These are phyloP conservation scores for Tetrapisispora phaffii DNA, from an alignment of 805 yeast species.

Conservation along the genomic window DNA sequence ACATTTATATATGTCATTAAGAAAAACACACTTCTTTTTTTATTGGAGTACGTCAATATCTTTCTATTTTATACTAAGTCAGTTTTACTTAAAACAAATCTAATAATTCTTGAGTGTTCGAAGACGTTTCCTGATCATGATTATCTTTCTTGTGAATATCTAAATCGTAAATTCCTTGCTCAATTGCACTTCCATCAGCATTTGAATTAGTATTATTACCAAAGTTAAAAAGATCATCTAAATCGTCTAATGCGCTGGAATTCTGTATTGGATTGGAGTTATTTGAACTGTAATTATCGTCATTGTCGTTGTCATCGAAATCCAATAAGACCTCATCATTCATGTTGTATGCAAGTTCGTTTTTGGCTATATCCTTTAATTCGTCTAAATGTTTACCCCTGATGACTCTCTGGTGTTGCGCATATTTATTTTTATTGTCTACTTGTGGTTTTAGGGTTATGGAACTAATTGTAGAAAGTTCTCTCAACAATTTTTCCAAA, in stretches of 20 bases:
- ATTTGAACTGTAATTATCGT: constrained; percentile 13
- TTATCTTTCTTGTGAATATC: not conserved
- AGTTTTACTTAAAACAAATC: constrained; percentile 17
- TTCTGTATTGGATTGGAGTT: not conserved
- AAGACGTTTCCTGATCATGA: not conserved
- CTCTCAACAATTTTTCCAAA: constrained; percentile 58
- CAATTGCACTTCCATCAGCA: not conserved
- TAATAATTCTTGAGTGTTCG: constrained; percentile 23
- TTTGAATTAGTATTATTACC: constrained; percentile 15
- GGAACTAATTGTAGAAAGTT: constrained; percentile 76
- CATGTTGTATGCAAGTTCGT: constrained; percentile 54
- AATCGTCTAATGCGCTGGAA: constrained; percentile 54
- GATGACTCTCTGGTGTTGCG: constrained; percentile 28
- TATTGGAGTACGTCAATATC: not conserved
- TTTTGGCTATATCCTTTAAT: constrained; percentile 63
- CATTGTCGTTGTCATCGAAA: constrained; percentile 57
- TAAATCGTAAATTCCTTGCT: constrained; percentile 1
- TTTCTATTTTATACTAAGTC: not conserved
- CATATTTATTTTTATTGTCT: constrained; percentile 37
- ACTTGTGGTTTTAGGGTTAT: constrained; percentile 80
- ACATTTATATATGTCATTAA: not conserved
- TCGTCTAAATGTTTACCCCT: constrained; percentile 62
- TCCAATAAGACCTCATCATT: constrained; percentile 78
- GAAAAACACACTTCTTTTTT: not conserved
- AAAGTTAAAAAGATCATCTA: constrained; percentile 58